These are phyloP conservation scores for Haematococcus lacustris DNA, from an alignment of 139 green algal species.

Conservation along the genomic window DNA sequence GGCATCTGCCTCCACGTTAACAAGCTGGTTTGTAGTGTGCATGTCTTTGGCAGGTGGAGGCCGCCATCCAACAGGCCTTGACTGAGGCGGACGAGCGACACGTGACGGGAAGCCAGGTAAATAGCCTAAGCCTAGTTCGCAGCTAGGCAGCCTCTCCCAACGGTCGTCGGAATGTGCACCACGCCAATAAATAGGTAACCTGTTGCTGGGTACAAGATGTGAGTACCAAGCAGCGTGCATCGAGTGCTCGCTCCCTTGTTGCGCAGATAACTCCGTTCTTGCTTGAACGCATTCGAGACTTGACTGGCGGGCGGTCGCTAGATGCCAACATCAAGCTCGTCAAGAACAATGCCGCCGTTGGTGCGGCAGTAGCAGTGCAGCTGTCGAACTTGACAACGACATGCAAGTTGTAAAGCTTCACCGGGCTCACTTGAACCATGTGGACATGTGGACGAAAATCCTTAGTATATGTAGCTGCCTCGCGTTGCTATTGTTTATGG, in stretches of 20 bases:
- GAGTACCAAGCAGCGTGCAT: background rate
- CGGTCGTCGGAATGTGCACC: background rate
- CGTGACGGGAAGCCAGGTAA: slow-evolving; percentile 54
- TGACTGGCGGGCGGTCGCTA: slow-evolving; percentile 77
- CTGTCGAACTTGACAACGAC: background rate
- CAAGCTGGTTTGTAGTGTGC: background rate
- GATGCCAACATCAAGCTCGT: slow-evolving; percentile 86
- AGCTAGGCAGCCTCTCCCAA: background rate
- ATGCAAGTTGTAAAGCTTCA: background rate
- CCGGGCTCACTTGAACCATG: background rate
- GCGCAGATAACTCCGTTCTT: slow-evolving; percentile 85
- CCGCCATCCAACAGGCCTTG: slow-evolving; percentile 63
- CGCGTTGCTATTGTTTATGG: too few relatives aligned
- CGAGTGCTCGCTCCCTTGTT: background rate
- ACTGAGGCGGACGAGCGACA: slow-evolving; percentile 48
- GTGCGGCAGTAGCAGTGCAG: slow-evolving; percentile 58
- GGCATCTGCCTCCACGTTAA: background rate
- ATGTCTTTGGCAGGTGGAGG: slow-evolving; percentile 44
- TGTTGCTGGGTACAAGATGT: background rate
- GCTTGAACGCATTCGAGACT: slow-evolving; percentile 69
- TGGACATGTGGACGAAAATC: background rate
- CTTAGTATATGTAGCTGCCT: too few relatives aligned
- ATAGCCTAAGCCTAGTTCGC: background rate
- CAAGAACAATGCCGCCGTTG: slow-evolving; percentile 93
- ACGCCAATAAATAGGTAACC: background rate